phyloP scores from a whole-genome alignment of 2,329 filamentous ascomycete genomes.

The Epichloe uncinata region DNA sequence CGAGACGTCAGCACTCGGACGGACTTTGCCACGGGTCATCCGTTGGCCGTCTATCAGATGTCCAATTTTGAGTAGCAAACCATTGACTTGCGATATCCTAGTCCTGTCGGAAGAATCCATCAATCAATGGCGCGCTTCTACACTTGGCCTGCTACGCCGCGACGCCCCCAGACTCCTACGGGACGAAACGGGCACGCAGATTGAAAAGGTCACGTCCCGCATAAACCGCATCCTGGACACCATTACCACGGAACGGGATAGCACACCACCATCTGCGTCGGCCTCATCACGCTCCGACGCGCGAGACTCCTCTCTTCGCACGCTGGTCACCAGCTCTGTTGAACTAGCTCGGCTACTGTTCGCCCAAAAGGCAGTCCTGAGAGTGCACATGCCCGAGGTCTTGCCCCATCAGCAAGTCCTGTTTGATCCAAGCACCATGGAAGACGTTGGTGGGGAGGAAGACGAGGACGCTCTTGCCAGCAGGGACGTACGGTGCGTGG shows the following conservation, averaged over 20 bases:
- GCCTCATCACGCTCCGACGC: slow-evolving; percentile 22
- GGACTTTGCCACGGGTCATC: too few relatives aligned
- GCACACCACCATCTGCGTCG: slow-evolving; percentile 8
- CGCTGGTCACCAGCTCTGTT: slow-evolving; percentile 38
- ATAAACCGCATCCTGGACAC: slow-evolving; percentile 36
- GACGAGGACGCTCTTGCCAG: slow-evolving; percentile 38
- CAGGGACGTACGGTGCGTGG: slow-evolving; percentile 46
- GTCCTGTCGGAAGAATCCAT: slow-evolving; percentile 36
- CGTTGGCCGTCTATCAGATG: too few relatives aligned
- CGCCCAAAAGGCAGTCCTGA: slow-evolving; percentile 45
- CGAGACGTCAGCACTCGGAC: too few relatives aligned
- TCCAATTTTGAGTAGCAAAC: too few relatives aligned
- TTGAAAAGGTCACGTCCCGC: slow-evolving; percentile 29
- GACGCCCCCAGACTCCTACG: slow-evolving; percentile 34
- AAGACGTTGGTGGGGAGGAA: slow-evolving; percentile 48
- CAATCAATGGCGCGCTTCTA: slow-evolving; percentile 55
- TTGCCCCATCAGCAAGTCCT: slow-evolving; percentile 37
- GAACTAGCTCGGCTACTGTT: slow-evolving; percentile 42
- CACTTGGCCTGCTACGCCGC: slow-evolving; percentile 44
- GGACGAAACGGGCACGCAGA: slow-evolving; percentile 28
- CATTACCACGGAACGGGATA: slow-evolving; percentile 26
- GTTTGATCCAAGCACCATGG: slow-evolving; percentile 49
- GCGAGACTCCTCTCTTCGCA: slow-evolving; percentile 39
- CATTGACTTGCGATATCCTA: background rate
- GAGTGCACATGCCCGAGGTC: slow-evolving; percentile 40